Base-by-base conservation (phyloP, 1,284 basidiomycete genomes). In the Sanghuangporus baumii region DNA sequence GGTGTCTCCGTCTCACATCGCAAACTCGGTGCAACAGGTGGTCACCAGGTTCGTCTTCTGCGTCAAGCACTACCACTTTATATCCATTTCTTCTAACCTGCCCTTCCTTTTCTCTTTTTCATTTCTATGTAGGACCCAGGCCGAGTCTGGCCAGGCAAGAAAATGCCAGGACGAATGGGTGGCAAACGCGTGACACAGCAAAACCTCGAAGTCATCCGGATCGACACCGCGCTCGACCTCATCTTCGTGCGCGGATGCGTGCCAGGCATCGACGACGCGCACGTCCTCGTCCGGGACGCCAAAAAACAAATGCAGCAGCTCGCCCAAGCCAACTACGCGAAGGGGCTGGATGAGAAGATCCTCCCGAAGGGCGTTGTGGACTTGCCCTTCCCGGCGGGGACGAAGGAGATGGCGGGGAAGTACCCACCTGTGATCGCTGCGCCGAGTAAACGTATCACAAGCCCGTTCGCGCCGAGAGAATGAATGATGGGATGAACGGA, bases 121-220 rank as follows among this genome's bases (percentile, higher is more conserved):
- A 69, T 34, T 41, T 62, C 61, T 23, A 36, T 66, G 12, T 69
- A 96, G 93, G 94, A 97, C 71, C 96, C 96, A 41, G 96, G 95
- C 59, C 87, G 95, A 72, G 83, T 98, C 14, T 94, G 93, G 79
- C 96, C 96, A 16, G 96, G 96, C 48, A 98, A 96, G 78, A 98
- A 98, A 80, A 99, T 98, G 96, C 88, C 96, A 8, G 97, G 96
- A 54, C 88, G 90, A 54, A 89, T 98, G 83, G 97, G 97, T 60
- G 89, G 87, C 64, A 81, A 85, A 67, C 88, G 89, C 51, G 85
- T 85, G 16, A 98, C 96, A 9, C 83, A 85, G 11, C 94, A 96
- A 73, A 99, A 98, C 73, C 85, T 98, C 36, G 78, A 88, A 1
- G 94, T 98, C 40, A 84, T 96, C 63, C 90, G 94, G 37, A 83